Evolutionary conservation across 1,284 basidiomycete species (phyloP).

Genomic region (Phlebopus sp.): DNA sequence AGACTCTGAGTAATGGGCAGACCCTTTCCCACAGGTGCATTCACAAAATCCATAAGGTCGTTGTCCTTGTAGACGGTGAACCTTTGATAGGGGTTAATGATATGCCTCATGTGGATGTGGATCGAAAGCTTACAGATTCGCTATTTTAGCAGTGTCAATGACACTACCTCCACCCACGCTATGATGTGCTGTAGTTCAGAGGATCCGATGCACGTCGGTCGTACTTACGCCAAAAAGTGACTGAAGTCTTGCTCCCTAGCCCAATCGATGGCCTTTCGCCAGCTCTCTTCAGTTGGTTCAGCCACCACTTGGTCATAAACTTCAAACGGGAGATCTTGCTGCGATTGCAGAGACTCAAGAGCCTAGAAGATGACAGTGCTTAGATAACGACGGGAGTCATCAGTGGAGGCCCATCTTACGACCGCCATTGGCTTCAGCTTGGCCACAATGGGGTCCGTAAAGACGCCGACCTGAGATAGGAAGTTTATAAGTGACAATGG

Average conservation of each 20-base stretch:
- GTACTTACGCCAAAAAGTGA: constrained; percentile 82
- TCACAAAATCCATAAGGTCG: constrained; percentile 94
- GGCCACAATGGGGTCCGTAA: constrained; percentile 86
- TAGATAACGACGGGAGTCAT: background rate
- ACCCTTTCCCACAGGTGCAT: constrained; percentile 94
- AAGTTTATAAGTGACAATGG: constrained; percentile 9
- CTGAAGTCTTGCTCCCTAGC: constrained; percentile 84
- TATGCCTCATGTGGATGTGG: background rate
- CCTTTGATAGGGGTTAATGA: constrained; percentile 35
- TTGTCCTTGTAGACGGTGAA: constrained; percentile 88
- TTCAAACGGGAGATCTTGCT: constrained; percentile 75
- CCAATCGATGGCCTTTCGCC: constrained; percentile 87
- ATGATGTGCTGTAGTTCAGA: constrained; percentile 1
- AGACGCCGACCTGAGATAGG: constrained; percentile 78
- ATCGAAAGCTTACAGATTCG: constrained; percentile 68
- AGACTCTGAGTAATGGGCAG: constrained; percentile 76
- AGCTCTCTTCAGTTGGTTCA: constrained; percentile 91
- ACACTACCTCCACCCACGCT: constrained; percentile 94
- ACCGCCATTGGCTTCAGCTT: constrained; percentile 81
- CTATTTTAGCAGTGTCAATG: constrained; percentile 93
- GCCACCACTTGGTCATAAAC: constrained; percentile 84
- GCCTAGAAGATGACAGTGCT: constrained; percentile 43
- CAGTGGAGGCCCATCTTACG: constrained; percentile 41
- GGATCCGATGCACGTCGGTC: constrained; percentile 1
- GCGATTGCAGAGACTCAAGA: constrained; percentile 73